These are phyloP conservation scores for Byssochlamys sp. DNA, from an alignment of 2,329 filamentous ascomycete species.

Conservation along the genomic window DNA sequence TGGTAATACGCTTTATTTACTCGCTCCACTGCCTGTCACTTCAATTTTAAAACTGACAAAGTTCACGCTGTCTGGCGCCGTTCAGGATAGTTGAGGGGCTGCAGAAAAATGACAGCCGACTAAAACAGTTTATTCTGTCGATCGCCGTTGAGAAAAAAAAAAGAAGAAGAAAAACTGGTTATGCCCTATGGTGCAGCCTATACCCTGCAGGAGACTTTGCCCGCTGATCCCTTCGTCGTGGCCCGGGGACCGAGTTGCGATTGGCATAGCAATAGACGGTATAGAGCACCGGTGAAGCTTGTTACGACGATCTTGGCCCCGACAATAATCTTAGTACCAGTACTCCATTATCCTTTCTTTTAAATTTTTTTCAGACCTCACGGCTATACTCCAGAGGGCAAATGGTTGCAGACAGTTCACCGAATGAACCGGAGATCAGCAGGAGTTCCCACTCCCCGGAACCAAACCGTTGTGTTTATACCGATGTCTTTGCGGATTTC, in stretches of 20 bases:
- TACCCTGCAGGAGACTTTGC: neutral
- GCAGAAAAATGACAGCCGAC: conserved; percentile 5
- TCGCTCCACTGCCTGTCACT: neutral
- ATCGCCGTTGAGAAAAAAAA: conserved; percentile 1
- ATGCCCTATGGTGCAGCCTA: neutral
- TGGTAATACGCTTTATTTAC: too few species aligned
- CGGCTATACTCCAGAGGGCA: neutral
- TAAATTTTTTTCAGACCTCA: too few species aligned
- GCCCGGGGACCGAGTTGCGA: neutral
- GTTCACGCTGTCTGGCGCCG: neutral
- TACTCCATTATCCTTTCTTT: neutral
- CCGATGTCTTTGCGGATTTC: too few species aligned
- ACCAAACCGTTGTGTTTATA: too few species aligned
- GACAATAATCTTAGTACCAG: neutral
- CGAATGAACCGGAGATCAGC: too few species aligned
- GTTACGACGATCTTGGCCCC: neutral
- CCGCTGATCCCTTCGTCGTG: neutral
- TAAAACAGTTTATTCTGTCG: conserved; percentile 7
- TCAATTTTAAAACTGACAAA: neutral
- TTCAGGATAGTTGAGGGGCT: neutral
- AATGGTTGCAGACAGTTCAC: neutral
- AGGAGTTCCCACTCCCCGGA: too few species aligned
- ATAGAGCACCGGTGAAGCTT: neutral
- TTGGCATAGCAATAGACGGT: neutral
- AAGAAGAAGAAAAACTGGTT: too few species aligned